These are phyloP conservation scores for Hypoxylon cercidicola DNA, from an alignment of 495 filamentous ascomycete species.

Conservation along the genomic window DNA sequence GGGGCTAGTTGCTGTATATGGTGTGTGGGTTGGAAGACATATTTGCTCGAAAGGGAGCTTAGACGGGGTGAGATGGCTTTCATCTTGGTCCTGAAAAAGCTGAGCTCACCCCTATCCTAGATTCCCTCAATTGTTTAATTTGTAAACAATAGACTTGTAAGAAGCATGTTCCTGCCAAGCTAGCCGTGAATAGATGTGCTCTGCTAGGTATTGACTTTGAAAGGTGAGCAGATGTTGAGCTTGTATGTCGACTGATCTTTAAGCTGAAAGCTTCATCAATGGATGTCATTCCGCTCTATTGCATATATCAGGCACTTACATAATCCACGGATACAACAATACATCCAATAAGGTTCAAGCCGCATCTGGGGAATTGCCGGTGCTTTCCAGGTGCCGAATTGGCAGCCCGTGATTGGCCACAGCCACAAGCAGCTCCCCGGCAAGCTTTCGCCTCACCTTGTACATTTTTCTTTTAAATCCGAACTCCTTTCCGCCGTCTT, in stretches of 20 bases:
- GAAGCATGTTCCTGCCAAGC: no score
- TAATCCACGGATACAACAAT: no score
- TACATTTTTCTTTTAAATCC: slow-evolving; percentile 39
- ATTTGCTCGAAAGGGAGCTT: slow-evolving; percentile 29
- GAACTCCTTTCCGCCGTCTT: slow-evolving; percentile 31
- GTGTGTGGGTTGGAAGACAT: slow-evolving; percentile 13
- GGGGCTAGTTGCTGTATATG: slow-evolving; percentile 11
- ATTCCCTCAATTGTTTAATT: not conserved
- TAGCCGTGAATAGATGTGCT: no score
- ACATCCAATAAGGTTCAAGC: no score
- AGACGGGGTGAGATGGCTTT: slow-evolving; percentile 36
- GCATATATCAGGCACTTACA: slow-evolving; percentile 17
- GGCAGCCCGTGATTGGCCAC: slow-evolving; percentile 32
- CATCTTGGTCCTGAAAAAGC: slow-evolving; percentile 16
- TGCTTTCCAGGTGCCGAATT: slow-evolving; percentile 17
- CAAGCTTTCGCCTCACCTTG: slow-evolving; percentile 6
- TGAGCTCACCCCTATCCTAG: not conserved
- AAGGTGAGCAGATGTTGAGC: slow-evolving; percentile 12
- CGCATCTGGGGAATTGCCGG: not conserved
- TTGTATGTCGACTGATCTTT: slow-evolving; percentile 3
- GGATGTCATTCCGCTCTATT: slow-evolving; percentile 9
- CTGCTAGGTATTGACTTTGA: no score
- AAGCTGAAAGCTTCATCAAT: not conserved
- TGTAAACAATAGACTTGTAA: no score
- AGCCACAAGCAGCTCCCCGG: slow-evolving; percentile 21